Conservation (phyloP, 176 grass and related monocot genomes). For the Eleusine coracana region DNA sequence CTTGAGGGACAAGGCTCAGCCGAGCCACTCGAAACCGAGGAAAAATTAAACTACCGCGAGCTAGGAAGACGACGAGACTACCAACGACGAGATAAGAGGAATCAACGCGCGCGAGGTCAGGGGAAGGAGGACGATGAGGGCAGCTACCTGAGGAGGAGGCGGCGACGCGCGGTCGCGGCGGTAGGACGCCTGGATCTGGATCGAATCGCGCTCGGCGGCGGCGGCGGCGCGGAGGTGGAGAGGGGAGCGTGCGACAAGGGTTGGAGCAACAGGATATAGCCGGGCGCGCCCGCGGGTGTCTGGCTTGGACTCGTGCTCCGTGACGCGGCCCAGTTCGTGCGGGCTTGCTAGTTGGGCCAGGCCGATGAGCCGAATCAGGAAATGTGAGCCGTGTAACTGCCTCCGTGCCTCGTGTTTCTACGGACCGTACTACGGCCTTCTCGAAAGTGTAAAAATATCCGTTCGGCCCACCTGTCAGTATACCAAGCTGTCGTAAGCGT, state of each 20-base stretch:
- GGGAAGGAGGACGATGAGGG: background rate
- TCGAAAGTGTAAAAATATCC: no score
- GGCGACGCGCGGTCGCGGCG: background rate
- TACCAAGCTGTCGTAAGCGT: background rate
- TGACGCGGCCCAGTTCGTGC: background rate
- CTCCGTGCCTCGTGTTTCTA: no score
- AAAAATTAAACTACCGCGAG: background rate
- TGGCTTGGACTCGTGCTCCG: background rate
- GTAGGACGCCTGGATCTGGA: slow-evolving; percentile 23
- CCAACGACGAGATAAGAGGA: background rate
- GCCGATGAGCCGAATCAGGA: no score
- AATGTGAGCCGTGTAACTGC: no score
- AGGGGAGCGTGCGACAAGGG: background rate
- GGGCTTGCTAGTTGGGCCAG: background rate
- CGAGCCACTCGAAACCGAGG: background rate
- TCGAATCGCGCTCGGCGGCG: background rate
- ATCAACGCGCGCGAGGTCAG: background rate
- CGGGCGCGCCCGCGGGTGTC: background rate
- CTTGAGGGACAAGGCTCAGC: no score
- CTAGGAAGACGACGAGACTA: background rate
- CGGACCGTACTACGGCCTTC: no score
- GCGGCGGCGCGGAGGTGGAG: background rate
- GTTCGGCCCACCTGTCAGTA: background rate
- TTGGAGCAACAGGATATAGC: slow-evolving; percentile 6
- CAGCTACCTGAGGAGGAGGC: background rate